Evolutionary conservation across 129 eudicot genomes (phyloP), one percentile per base, ranked within the genome.

Genomic region (Scalesia atractyloides): DNA sequence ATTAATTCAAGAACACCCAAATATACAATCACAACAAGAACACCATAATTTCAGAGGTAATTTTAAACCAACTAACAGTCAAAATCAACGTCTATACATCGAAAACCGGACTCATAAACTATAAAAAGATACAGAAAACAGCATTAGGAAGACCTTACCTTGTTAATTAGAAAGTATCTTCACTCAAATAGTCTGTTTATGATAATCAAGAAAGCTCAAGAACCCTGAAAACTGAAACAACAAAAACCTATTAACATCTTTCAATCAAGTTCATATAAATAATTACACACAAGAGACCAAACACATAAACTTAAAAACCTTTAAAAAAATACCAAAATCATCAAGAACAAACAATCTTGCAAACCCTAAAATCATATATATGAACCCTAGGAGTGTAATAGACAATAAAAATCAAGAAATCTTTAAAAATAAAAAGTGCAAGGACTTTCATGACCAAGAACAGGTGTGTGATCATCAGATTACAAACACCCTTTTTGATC

Each of bases 351-450:
- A 30, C 5, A 70, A 52, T 51, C 60, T 5, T 75, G 15, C 34
- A 54, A 16, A 70, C 77, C 66, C 82, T 64, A 71, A 78, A 78
- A 71, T 11, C 43, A 78, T 5, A 53, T 0, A 49, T 19, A 69
- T 33, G n/a, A 77, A 69, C 81, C 76, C 81, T 77, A 77, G 53
- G 59, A 56, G 60, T 30, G 66, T 58, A 2, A 30, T 14, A 66
- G n/a, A 43, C 18, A 24, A 1, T 1, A 64, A 14, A 54, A 66
- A 16, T 16, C 73, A 66, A 54, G 20, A 75, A 75, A 26, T 43
- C 48, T 11, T 59, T 46, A 59, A 18, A 68, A 68, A 26, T 10
- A 68, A 68, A 16, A 58, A 51, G 36, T 73, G 30, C 14, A 68
- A 43, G 63, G 36, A 78, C 60, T 62, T 62, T 33, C 33, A 63